phyloP scores from a whole-genome alignment of 768 basidiomycete genomes.

The Dictyophora rubrovolvata region DNA sequence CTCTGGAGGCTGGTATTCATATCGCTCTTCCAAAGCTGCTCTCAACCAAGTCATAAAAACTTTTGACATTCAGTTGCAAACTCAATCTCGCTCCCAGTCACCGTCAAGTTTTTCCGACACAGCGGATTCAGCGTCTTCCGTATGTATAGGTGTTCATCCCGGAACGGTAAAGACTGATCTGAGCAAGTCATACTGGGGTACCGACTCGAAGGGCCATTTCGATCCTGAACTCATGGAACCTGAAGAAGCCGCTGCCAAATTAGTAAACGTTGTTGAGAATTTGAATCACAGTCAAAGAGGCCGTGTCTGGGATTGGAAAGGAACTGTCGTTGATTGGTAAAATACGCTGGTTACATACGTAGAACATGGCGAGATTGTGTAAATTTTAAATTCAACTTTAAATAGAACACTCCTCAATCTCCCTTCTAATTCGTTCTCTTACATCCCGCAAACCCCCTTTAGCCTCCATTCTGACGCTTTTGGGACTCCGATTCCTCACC shows the following conservation, averaged over 20 bases:
- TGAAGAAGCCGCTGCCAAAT: constrained; percentile 35
- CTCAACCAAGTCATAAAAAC: constrained; percentile 55
- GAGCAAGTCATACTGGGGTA: constrained; percentile 43
- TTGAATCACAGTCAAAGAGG: constrained; percentile 35
- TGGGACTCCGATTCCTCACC: constrained; percentile 60
- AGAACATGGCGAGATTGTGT: neutral
- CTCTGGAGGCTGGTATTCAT: constrained; percentile 53
- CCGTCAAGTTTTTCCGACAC: too few relatives aligned
- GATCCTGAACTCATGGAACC: constrained; percentile 33
- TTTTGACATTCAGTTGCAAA: constrained; percentile 43
- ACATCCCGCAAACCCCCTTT: constrained; percentile 65
- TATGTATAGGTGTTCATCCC: constrained; percentile 48
- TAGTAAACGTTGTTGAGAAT: constrained; percentile 35
- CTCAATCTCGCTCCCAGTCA: constrained; percentile 35
- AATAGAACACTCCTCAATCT: constrained; percentile 39
- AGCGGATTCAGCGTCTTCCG: constrained; percentile 33
- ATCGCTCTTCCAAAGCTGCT: constrained; percentile 51
- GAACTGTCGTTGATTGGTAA: constrained; percentile 31
- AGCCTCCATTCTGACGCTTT: constrained; percentile 57
- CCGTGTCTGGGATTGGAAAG: constrained; percentile 49
- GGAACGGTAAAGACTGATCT: constrained; percentile 53
- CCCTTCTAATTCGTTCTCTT: constrained; percentile 68
- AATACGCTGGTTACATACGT: neutral
- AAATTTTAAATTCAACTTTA: neutral
- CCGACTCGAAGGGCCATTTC: constrained; percentile 24